A percentile compares a stretch with the other conserved stretches of the same genome.
These are phyloP conservation scores for Mimosa pudica DNA, from an alignment of 306 rosid species.

Conservation along the genomic window DNA sequence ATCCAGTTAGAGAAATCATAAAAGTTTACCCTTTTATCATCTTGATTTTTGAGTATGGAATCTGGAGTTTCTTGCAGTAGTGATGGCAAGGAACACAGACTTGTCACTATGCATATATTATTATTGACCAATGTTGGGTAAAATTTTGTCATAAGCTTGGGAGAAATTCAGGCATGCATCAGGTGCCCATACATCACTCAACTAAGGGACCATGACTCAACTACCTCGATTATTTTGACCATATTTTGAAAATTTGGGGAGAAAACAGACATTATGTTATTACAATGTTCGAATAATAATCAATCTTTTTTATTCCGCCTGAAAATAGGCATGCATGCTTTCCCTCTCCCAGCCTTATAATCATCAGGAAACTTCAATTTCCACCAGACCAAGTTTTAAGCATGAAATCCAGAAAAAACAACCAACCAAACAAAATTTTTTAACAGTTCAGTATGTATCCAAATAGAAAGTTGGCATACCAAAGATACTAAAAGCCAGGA, in stretches of 20 bases:
- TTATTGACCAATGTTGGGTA: too few species aligned
- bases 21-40: too few species aligned
- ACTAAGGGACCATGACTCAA: neutral
- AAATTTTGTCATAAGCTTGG: too few species aligned
- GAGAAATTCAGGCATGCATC: too few species aligned
- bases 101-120: too few species aligned
- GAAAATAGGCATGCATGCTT: neutral
- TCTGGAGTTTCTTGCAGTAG: too few species aligned
- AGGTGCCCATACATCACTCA: too few species aligned
- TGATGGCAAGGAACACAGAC: too few species aligned
- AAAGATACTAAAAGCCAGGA: neutral
- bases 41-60: too few species aligned
- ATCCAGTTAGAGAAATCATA: too few species aligned
- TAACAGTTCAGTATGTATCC: constrained; percentile 1
- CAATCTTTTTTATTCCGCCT: neutral
- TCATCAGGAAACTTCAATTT: neutral
- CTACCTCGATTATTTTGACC: neutral
- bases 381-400: neutral
- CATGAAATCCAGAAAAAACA: neutral
- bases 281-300: neutral
- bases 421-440: neutral
- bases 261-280: neutral
- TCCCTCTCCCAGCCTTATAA: neutral
- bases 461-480: neutral
- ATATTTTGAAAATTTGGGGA: neutral